Evolutionary conservation across 2,329 filamentous ascomycete species (phyloP).

Genomic region (Colletotrichum sp.): DNA sequence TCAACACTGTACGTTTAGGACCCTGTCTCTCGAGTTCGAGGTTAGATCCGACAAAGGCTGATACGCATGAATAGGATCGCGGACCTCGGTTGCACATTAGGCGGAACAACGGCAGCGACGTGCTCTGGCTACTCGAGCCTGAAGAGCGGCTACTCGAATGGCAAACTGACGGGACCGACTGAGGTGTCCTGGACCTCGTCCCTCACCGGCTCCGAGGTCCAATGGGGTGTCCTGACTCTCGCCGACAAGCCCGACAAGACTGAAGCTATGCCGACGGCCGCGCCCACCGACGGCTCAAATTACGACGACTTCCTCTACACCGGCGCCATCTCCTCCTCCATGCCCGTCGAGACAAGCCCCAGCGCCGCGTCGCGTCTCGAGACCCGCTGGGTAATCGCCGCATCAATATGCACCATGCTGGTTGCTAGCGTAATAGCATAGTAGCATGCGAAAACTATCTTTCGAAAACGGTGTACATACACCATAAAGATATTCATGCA

Average conservation of each 20-base stretch:
- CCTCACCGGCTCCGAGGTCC: slow-evolving; percentile 43
- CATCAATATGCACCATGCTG: slow-evolving; percentile 8
- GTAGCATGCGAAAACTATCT: not conserved
- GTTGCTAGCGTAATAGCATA: not conserved
- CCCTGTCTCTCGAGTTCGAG: not conserved
- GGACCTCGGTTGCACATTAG: slow-evolving; percentile 46
- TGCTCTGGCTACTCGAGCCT: slow-evolving; percentile 55
- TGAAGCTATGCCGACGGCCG: not conserved
- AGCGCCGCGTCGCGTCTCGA: slow-evolving; percentile 11
- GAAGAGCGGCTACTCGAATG: slow-evolving; percentile 41
- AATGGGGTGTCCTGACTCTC: slow-evolving; percentile 51
- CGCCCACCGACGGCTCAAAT: not conserved
- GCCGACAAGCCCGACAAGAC: slow-evolving; percentile 38
- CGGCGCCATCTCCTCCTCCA: not conserved
- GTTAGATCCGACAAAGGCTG: not conserved
- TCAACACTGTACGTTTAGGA: slow-evolving; percentile 44
- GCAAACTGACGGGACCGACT: slow-evolving; percentile 45
- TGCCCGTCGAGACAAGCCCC: slow-evolving; percentile 17
- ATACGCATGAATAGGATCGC: slow-evolving; percentile 39
- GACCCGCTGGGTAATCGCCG: not conserved
- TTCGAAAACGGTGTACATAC: not conserved
- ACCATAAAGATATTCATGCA: not conserved
- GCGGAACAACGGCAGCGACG: slow-evolving; percentile 47
- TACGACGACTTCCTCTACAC: slow-evolving; percentile 22
- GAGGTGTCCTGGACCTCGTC: slow-evolving; percentile 51